Base-by-base conservation (phyloP, 345 rosid species). In the Carallia pectinifolia region DNA sequence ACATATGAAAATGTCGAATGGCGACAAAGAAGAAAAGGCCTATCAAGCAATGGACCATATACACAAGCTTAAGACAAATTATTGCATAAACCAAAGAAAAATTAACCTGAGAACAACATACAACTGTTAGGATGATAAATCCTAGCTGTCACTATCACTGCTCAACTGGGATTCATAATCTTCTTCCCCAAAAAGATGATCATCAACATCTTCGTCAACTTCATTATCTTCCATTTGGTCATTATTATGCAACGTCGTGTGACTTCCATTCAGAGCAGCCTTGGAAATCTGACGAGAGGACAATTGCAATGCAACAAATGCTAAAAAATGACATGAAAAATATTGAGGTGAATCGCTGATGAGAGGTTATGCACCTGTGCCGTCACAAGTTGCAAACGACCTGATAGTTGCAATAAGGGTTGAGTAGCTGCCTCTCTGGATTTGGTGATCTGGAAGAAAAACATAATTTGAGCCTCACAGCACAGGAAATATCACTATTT, bases 341-440 rank as follows among this genome's bases (percentile, higher is more conserved):
- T 12, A 29, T 44, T 31, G 66, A 65, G 66, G 64, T 18, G 54
- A 61, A 68, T 58, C 61, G 55, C 58, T 39, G 19, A 40, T 53
- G 7, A 50, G 56, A 66, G 67, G 65, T 34, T 76, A 38, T 40
- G 47, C 62, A 95, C 99, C 98, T 89, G 97, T 34, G 92, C 86
- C 31, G 79, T 86, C 68, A 88, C 81, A 70, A 95, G 92, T 71
- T 89, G 90, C 71, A 90, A 81, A 65, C 98, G 92, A 23, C 99
- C 99, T 23, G 95, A 83, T 68, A 90, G 79, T 70, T 86, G 94
- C 68, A 92, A 74, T 71, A 92, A 81, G 72, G 89, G 84, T 80
- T 83, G 88, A 84, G 86, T 58, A 71, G 89, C 85, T 15, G 39
- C 75, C 72, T 81, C 88, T 77, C 94, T 86, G 67, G 85, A 76